Evolutionary conservation across 139 green algal species (phyloP), one percentile per base, ranked within the genome.

Genomic region (Dunaliella sp.): DNA sequence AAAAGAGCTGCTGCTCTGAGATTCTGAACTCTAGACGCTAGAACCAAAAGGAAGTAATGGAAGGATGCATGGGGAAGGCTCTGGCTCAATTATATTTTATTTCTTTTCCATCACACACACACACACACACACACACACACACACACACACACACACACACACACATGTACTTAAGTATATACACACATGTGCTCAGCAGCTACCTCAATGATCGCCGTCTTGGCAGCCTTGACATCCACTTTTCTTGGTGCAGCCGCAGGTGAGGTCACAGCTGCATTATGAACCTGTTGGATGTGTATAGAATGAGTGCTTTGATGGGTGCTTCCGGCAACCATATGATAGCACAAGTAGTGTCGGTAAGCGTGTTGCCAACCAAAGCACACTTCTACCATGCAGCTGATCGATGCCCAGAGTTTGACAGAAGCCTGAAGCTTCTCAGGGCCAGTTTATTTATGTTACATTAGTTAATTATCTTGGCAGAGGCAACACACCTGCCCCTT

Each of bases 211-310:
- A 89, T 77, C 1, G 75, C 38, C 36, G 81, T 48, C 57, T 89
- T 89, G 34, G 80, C 84, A 16, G 86, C 86, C 81, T 89, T 89
- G 33, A 75, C 82, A 32, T 89, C 81, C 34, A 81, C 26, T 34
- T 86, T 89, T 16, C 16, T 65, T 65, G 48, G 16, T 16, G 48
- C 48, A 25, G 16, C 30, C n/a, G 37, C 48, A 26, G 38, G 24
- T 38, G 34, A 65, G 12, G 78, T 7, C 36, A 73, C 2, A 28
- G 82, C n/a, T 28, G 59, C 86, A 81, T 89, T 81, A 1, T 57
- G 32, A 28, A n/a, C n/a, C 32, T 12, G 34, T 2, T n/a, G 36
- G 36, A 83, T 48, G 28, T 25, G 12, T 25, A 76, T 36, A 26
- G 32, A 3, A 82, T 57, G 31, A 65, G 48, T 65, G 28, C 34